Evolutionary conservation across 2,329 filamentous ascomycete species (phyloP).

Genomic region (Aureobasidium vineae): DNA sequence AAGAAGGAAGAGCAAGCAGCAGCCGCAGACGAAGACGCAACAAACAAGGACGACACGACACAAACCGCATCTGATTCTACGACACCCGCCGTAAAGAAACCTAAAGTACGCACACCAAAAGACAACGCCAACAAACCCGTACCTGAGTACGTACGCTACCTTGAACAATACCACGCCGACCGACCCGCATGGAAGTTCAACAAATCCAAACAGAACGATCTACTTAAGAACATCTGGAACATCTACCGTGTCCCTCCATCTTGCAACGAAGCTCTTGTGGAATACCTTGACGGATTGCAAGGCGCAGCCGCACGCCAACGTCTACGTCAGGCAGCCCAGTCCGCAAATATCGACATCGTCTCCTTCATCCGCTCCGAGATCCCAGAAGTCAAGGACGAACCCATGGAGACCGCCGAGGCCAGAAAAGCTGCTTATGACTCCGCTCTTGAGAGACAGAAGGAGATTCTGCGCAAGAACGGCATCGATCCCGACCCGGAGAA

Average conservation of each 20-base stretch:
- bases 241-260: slow-evolving; percentile 66
- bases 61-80: neutral
- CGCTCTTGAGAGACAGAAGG: slow-evolving; percentile 39
- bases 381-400: slow-evolving; percentile 23
- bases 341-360: slow-evolving; percentile 54
- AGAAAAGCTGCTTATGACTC: slow-evolving; percentile 41
- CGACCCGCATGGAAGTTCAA: slow-evolving; percentile 88
- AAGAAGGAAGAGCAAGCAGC: slow-evolving; percentile 33
- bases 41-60: slow-evolving; percentile 16
- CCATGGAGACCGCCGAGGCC: slow-evolving; percentile 39
- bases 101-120: slow-evolving; percentile 29
- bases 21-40: slow-evolving; percentile 34
- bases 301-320: slow-evolving; percentile 67
- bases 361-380: slow-evolving; percentile 19
- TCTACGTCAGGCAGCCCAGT: slow-evolving; percentile 64
- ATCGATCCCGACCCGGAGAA: slow-evolving; percentile 32
- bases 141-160: slow-evolving; percentile 69
- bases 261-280: slow-evolving; percentile 67
- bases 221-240: slow-evolving; percentile 80
- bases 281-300: slow-evolving; percentile 77
- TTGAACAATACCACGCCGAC: slow-evolving; percentile 70
- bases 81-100: slow-evolving; percentile 15
- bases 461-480: slow-evolving; percentile 34
- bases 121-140: slow-evolving; percentile 20
- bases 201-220: slow-evolving; percentile 82